A percentile compares a stretch with the other conserved stretches of the same genome.
Evolutionary conservation across 768 basidiomycete genomes (phyloP).

Genomic region (Candolleomyces efflorescens): DNA sequence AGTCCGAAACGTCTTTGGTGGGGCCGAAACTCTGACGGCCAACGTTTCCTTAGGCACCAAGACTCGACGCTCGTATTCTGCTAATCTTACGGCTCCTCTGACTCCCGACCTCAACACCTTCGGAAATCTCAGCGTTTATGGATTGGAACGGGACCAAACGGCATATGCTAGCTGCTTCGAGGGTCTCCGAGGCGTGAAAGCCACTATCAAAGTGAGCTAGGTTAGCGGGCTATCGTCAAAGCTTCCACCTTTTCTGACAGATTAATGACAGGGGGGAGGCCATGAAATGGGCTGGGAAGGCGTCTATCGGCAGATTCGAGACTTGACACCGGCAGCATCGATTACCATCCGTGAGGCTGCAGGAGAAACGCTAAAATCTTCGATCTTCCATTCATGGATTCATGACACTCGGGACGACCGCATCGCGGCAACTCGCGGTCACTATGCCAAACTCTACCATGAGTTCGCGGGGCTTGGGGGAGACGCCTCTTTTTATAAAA

Average conservation of each 20-base stretch:
- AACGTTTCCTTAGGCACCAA: slow-evolving; percentile 83
- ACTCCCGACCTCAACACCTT: slow-evolving; percentile 57
- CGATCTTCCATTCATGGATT: slow-evolving; percentile 72
- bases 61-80: slow-evolving; percentile 80
- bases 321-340: slow-evolving; percentile 71
- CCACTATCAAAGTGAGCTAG: slow-evolving; percentile 73
- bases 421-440: slow-evolving; percentile 58
- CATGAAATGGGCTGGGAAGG: slow-evolving; percentile 88
- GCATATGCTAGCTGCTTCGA: slow-evolving; percentile 71
- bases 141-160: slow-evolving; percentile 76
- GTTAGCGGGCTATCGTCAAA: slow-evolving; percentile 28
- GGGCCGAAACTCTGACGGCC: slow-evolving; percentile 84
- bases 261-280: slow-evolving; percentile 29
- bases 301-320: slow-evolving; percentile 69
- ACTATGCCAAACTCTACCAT: slow-evolving; percentile 57
- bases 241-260: not conserved
- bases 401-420: slow-evolving; percentile 74
- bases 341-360: slow-evolving; percentile 86
- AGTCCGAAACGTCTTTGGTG: slow-evolving; percentile 85
- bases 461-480: slow-evolving; percentile 63
- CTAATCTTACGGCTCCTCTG: slow-evolving; percentile 59
- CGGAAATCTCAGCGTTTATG: slow-evolving; percentile 69
- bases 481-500: slow-evolving; percentile 72
- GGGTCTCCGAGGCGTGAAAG: slow-evolving; percentile 58
- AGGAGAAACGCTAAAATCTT: slow-evolving; percentile 76